Evolutionary conservation across 2,329 filamentous ascomycete genomes (phyloP).

Genomic region (Cercospora sojina): DNA sequence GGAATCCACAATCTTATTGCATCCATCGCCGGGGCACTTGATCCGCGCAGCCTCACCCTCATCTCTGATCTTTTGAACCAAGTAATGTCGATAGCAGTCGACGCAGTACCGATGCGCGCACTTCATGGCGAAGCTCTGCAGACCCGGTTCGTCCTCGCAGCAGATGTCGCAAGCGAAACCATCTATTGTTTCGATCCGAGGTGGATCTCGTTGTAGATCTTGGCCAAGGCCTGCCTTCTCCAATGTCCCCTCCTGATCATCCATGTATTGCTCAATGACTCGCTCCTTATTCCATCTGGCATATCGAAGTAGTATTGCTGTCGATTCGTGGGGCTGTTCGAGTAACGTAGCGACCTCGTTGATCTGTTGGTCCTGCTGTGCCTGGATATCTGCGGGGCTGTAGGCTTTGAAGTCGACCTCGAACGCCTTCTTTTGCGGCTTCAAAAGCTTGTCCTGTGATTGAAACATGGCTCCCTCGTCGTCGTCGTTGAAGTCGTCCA

Average conservation of each 20-base stretch:
- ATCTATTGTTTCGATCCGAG: conserved; percentile 67
- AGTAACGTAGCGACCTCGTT: conserved; percentile 89
- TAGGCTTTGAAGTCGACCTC: conserved; percentile 83
- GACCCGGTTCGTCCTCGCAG: conserved; percentile 76
- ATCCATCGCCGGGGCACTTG: conserved; percentile 84
- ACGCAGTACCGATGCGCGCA: conserved; percentile 93
- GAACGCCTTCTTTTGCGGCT: conserved; percentile 71
- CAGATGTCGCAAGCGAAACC: conserved; percentile 94
- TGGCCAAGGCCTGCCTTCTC: conserved; percentile 80
- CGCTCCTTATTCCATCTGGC: conserved; percentile 96
- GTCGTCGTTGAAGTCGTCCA: conserved; percentile 56
- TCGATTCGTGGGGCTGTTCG: conserved; percentile 82
- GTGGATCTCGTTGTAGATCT: conserved; percentile 55
- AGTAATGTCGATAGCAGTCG: conserved; percentile 87
- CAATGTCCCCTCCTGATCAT: conserved; percentile 73
- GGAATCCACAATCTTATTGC: conserved; percentile 86
- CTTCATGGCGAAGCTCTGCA: conserved; percentile 88
- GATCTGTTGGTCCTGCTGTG: conserved; percentile 81
- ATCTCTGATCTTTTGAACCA: conserved; percentile 88
- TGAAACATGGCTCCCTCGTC: conserved; percentile 56
- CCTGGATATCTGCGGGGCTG: conserved; percentile 75
- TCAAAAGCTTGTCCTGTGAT: conserved; percentile 68
- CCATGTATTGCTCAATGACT: conserved; percentile 95
- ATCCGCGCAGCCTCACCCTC: conserved; percentile 95
- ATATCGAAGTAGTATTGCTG: conserved; percentile 83